Conservation (phyloP, 495 filamentous ascomycete genomes). For the Clohesyomyces aquaticus region DNA sequence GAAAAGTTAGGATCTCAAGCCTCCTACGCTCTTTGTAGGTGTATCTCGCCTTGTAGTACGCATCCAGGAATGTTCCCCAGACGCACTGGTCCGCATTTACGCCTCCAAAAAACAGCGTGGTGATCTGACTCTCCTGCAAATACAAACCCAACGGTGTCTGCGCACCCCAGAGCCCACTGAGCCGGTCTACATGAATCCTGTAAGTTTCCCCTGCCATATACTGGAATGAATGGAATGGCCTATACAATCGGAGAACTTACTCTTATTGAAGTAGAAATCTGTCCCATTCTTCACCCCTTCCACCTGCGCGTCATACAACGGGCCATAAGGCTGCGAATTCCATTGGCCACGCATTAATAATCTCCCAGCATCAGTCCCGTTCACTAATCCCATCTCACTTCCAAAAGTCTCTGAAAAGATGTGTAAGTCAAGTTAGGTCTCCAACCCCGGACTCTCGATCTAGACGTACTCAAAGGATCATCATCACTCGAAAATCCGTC, state of each 20-base stretch:
- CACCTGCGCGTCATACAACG: slow-evolving; percentile 39
- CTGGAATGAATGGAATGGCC: too few relatives aligned
- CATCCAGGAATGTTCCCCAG: slow-evolving; percentile 45
- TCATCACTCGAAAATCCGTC: slow-evolving; percentile 39
- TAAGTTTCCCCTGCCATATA: slow-evolving; percentile 2
- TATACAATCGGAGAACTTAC: slow-evolving; percentile 9
- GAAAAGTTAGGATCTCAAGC: background rate
- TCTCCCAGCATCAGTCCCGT: slow-evolving; percentile 41
- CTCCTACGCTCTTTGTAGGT: background rate
- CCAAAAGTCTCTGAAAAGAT: slow-evolving; percentile 27
- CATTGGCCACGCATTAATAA: slow-evolving; percentile 46
- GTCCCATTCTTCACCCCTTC: slow-evolving; percentile 38
- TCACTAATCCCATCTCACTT: slow-evolving; percentile 45
- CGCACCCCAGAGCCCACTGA: slow-evolving; percentile 46
- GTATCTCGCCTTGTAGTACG: slow-evolving; percentile 40
- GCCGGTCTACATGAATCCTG: slow-evolving; percentile 31
- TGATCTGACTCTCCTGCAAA: slow-evolving; percentile 45
- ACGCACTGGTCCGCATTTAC: slow-evolving; percentile 67
- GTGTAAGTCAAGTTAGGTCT: slow-evolving; percentile 25
- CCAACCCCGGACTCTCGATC: background rate
- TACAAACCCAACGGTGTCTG: slow-evolving; percentile 43
- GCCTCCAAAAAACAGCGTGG: slow-evolving; percentile 59
- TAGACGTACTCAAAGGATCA: slow-evolving; percentile 14
- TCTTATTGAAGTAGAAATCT: slow-evolving; percentile 47
- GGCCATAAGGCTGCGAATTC: slow-evolving; percentile 45